phyloP scores from a whole-genome alignment of 169 alveolate species.

The Eimeria tenella region DNA sequence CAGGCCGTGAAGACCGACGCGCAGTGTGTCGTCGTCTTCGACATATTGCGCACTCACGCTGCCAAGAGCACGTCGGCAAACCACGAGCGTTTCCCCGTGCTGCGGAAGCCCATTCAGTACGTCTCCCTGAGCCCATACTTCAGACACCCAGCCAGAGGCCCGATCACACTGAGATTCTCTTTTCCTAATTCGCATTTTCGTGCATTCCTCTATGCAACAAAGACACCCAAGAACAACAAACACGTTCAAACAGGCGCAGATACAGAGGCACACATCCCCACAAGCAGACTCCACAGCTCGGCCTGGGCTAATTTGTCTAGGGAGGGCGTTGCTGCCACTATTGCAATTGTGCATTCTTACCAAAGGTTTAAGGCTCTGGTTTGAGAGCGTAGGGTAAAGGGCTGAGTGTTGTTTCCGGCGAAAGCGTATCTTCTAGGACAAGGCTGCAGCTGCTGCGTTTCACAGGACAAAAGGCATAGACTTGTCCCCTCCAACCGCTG shows the following conservation, averaged over 20 bases:
- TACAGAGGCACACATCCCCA: no score
- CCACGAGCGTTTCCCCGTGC: constrained; percentile 28
- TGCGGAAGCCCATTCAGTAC: constrained; percentile 58
- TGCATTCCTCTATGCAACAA: not conserved
- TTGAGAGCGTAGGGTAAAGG: no score
- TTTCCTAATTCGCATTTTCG: not conserved
- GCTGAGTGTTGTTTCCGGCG: no score
- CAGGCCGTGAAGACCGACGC: constrained; percentile 90
- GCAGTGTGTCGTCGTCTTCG: constrained; percentile 87
- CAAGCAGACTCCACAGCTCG: no score
- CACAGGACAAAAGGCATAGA: constrained; percentile 67
- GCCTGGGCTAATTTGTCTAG: no score
- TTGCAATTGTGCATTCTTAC: no score
- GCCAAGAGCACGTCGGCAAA: constrained; percentile 59
- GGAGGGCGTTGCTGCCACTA: no score
- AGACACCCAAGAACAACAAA: no score
- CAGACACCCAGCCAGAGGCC: not conserved
- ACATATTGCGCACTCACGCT: constrained; percentile 88
- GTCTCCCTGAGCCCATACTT: not conserved
- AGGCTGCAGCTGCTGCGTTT: no score
- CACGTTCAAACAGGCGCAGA: no score
- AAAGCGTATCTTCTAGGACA: no score
- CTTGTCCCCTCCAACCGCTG: constrained; percentile 52
- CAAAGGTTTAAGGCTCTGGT: no score
- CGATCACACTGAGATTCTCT: not conserved